Evolutionary conservation across 805 yeast species (phyloP), one percentile per base, ranked within the genome.

Genomic region (Ogataea salicorniae): DNA sequence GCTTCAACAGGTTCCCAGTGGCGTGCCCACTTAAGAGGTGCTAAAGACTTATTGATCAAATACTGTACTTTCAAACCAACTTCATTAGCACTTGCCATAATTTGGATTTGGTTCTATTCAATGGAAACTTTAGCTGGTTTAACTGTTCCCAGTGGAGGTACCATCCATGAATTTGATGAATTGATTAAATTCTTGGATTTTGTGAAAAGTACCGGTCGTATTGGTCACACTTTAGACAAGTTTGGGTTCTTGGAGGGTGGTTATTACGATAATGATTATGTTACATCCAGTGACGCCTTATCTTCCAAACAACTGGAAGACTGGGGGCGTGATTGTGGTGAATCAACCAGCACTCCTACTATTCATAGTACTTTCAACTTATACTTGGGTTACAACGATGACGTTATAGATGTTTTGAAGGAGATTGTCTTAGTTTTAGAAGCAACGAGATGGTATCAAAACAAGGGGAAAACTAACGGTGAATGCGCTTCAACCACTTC

Each of bases 1-100:
- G 73, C 80, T 2, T 75, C 80, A 7, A 68, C 72, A 8, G 80
- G 78, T 42, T 76, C 79, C 35, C 77, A 78, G 53, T 83, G 89
- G 90, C 67, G 86, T 49, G 79, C 84, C 0, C 89, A 83, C 65
- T 64, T 83, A 16, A 64, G 78, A 52, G 88, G 88, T 14, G 88
- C 87, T 1, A 82, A 81, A 56, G 86, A 81, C 53, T 62, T 83
- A 15, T 66, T 83, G 14, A 62, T 80, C 43, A 80, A 77, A 52
- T 77, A 78, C 54, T 68, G 73, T 46, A 62, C 61, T 6, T 57
- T 56, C 43, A 57, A 56, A 11, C 61, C 66, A 14, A 64, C 60
- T 47, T 58, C 63, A 41, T 62, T 76, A 13, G 73, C 63, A 18
- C 49, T 66, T 16, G 59, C 61, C 5, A 61, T 67, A 38, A 61